Conservation (phyloP, 1,139 yeast species). For the Candida neerlandica region DNA sequence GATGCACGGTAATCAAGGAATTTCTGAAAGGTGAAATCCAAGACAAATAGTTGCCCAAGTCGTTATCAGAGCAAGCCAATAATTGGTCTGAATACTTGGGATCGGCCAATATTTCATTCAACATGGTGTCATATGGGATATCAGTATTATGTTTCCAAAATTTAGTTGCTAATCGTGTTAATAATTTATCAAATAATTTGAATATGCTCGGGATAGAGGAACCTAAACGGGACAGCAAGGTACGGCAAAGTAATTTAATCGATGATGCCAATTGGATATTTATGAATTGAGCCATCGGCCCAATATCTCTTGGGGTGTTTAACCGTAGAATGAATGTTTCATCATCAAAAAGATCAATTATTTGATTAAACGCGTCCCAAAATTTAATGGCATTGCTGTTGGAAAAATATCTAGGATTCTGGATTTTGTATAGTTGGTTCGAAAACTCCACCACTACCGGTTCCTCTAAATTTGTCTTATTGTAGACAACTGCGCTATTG, state of each 20-base stretch:
- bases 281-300: conserved; percentile 38
- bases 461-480: conserved; percentile 24
- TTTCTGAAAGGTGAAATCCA: conserved; percentile 46
- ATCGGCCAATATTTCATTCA: conserved; percentile 54
- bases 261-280: conserved; percentile 48
- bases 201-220: conserved; percentile 59
- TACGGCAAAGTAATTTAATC: conserved; percentile 49
- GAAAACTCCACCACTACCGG: conserved; percentile 57
- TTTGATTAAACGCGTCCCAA: conserved; percentile 51
- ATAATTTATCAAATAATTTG: conserved; percentile 44
- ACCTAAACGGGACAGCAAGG: conserved; percentile 50
- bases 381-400: conserved; percentile 48
- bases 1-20: conserved; percentile 42
- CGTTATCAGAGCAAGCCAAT: conserved; percentile 7
- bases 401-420: conserved; percentile 50
- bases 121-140: conserved; percentile 50
- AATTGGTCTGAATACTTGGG: conserved; percentile 32
- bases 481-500: conserved; percentile 1
- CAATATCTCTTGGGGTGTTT: conserved; percentile 47
- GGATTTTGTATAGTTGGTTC: conserved; percentile 52
- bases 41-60: conserved; percentile 29
- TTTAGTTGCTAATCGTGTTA: conserved; percentile 37
- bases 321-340: conserved; percentile 42
- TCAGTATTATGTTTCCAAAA: conserved; percentile 60
- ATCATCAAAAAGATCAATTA: conserved; percentile 41